Base-by-base conservation (phyloP, 306 rosid genomes). In the Carpinus viminea region DNA sequence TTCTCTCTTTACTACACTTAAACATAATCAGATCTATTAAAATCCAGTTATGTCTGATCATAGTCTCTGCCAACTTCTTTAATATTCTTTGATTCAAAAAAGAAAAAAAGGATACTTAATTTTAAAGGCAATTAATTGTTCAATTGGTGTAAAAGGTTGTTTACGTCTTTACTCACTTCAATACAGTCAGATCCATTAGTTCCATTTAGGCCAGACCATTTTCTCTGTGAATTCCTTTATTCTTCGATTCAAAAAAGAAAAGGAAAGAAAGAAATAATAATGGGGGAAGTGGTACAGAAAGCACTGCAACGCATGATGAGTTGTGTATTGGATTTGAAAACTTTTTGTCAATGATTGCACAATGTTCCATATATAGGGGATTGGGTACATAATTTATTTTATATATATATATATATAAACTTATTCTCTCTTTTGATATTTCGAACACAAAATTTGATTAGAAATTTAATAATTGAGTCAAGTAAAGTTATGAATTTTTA, bases 241-340 rank as follows among this genome's bases (percentile, higher is more conserved):
- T 56, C 11, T 56, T 8, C 4, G 41, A 24, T 61, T 61, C 43
- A 61, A 61, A 61, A 12, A 28, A 61, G 5, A 12, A 1, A 28
- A 26, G 9, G 2, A 12, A 26, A 16, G 0, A 13, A 52, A 52
- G 4, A 41, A 5, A 7, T 24, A 41, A 52, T 48, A 10, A 9
- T 3, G 10, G 2, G 18, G n/a, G 43, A 28, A 28, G 68, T 12
- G 68, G 13, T 12, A 3, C 68, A 61, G 68, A 61, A 13, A 61
- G 68, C 68, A 61, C 8, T 61, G 31, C 43, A 61, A 43, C 68
- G 28, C 51, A 68, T 41, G 51, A 24, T 18, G 9, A 8, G 72
- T 43, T 68, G 28, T 68, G 41, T 68, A 68, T 41, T 68, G 8
- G 28, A 68, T 68, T 68, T 68, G 28, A 18, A 68, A 38, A 68